These are phyloP conservation scores for Apiospora kogelbergensis DNA, from an alignment of 2,329 filamentous ascomycete genomes.

Conservation along the genomic window DNA sequence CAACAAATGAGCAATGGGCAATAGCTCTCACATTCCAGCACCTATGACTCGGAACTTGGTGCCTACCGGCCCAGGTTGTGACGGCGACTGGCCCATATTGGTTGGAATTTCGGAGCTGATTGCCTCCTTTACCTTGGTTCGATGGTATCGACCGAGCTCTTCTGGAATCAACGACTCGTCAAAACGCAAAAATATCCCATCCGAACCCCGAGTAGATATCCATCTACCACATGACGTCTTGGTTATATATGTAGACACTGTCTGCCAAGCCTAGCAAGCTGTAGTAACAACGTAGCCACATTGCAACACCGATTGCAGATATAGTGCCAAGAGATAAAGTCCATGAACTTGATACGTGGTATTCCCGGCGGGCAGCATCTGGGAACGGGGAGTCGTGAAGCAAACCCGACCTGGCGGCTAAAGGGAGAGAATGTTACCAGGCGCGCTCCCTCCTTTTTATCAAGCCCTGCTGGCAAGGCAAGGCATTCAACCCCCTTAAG, in stretches of 20 bases:
- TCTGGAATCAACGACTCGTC: too few relatives aligned
- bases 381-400: neutral
- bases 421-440: neutral
- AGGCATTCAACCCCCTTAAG: too few relatives aligned
- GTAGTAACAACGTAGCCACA: neutral
- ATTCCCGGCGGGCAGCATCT: neutral
- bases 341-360: neutral
- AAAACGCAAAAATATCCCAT: too few relatives aligned
- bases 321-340: neutral
- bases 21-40: conserved; percentile 33
- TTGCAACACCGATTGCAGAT: neutral
- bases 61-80: conserved; percentile 26
- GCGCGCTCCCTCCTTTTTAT: neutral
- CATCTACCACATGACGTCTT: neutral
- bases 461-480: neutral
- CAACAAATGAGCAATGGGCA: conserved; percentile 3
- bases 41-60: conserved; percentile 36
- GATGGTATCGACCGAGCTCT: neutral
- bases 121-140: neutral
- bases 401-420: neutral
- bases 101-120: neutral
- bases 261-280: neutral
- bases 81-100: conserved; percentile 33
- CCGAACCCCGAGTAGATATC: too few relatives aligned
- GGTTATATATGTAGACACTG: neutral